Conservation (phyloP, 2,329 filamentous ascomycete species). For the Verticillium dahliae region DNA sequence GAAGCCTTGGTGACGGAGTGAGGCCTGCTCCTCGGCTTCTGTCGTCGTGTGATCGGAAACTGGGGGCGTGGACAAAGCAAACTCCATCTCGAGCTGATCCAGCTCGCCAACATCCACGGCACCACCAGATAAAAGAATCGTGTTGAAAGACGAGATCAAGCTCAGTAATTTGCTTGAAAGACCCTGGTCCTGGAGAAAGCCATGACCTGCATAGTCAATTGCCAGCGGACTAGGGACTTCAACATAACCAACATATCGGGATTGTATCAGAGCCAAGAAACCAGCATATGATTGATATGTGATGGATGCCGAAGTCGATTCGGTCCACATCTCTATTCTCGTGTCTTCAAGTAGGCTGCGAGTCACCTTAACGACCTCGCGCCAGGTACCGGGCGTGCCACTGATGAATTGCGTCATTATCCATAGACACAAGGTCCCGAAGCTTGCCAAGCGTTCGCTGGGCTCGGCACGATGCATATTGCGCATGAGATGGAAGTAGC, state of each 20-base stretch:
- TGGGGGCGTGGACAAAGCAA: not conserved
- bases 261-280: not conserved
- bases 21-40: not conserved
- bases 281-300: not conserved
- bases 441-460: slow-evolving; percentile 3
- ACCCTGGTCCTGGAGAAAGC: not conserved
- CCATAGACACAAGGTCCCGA: slow-evolving; percentile 3
- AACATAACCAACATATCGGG: not conserved
- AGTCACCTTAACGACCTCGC: slow-evolving; percentile 4
- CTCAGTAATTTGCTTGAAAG: not conserved
- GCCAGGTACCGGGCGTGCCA: slow-evolving; percentile 4
- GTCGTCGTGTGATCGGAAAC: not conserved
- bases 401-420: slow-evolving; percentile 3
- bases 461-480: not conserved
- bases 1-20: not conserved
- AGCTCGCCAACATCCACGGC: not conserved
- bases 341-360: not conserved
- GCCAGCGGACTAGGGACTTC: not conserved
- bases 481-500: slow-evolving; percentile 4
- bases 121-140: not conserved
- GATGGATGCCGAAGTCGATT: not conserved
- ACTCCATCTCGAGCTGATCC: slow-evolving; percentile 1
- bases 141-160: not conserved
- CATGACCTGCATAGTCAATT: not conserved
- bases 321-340: not conserved